These are phyloP conservation scores for Eimeria necatrix DNA, from an alignment of 169 alveolate genomes.

Conservation along the genomic window DNA sequence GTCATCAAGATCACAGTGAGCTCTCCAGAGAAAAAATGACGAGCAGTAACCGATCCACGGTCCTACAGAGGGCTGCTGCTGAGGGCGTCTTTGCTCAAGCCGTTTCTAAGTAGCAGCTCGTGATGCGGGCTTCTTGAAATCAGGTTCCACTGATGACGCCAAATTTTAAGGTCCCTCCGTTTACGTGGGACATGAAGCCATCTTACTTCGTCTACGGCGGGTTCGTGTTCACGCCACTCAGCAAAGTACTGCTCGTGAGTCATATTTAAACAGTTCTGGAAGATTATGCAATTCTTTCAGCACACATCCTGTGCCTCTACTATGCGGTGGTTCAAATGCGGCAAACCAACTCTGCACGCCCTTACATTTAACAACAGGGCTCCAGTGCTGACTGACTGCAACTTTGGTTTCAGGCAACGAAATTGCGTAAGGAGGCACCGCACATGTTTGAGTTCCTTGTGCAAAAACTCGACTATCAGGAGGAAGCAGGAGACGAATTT, in stretches of 20 bases:
- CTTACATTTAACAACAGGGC: background rate
- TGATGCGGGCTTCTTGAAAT: no score
- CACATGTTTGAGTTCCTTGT: background rate
- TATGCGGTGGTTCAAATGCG: no score
- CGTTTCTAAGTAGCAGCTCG: no score
- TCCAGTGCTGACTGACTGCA: background rate
- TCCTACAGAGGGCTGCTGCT: no score
- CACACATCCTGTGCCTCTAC: no score
- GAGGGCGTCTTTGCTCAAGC: no score
- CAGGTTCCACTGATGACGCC: conserved; percentile 85
- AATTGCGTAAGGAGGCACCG: background rate
- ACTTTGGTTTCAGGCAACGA: background rate
- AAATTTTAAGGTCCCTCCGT: conserved; percentile 87
- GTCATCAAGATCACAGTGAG: conserved; percentile 83
- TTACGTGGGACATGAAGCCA: conserved; percentile 91
- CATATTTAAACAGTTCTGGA: background rate
- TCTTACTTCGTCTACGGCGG: conserved; percentile 91
- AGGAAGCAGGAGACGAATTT: conserved; percentile 31
- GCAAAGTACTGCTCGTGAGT: conserved; percentile 83
- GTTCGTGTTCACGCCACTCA: conserved; percentile 89
- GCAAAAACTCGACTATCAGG: conserved; percentile 30
- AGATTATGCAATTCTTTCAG: no score
- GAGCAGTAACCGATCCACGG: no score
- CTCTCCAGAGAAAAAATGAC: no score
- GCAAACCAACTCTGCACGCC: no score